Conservation (phyloP, 352 stramenopile genomes). For the Pythium chondricola region DNA sequence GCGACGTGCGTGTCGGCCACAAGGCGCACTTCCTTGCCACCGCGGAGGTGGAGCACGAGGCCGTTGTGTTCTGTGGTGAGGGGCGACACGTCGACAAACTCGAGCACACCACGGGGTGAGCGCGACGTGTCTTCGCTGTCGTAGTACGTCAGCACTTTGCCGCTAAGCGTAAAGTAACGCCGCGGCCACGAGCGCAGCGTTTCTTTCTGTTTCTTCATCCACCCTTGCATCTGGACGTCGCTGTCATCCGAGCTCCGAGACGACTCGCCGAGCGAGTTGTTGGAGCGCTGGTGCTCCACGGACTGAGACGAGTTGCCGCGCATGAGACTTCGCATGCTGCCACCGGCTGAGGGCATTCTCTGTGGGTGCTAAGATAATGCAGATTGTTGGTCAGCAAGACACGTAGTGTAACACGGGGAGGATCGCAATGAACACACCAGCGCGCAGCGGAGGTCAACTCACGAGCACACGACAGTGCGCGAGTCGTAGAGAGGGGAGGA, state of each 20-base stretch:
- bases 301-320: slow-evolving; percentile 45
- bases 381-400: too few species aligned
- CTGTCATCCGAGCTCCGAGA: slow-evolving; percentile 54
- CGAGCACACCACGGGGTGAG: slow-evolving; percentile 50
- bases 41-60: slow-evolving; percentile 54
- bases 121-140: slow-evolving; percentile 70
- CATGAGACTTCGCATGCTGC: slow-evolving; percentile 58
- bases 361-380: neutral
- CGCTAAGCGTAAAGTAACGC: slow-evolving; percentile 69
- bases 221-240: slow-evolving; percentile 75
- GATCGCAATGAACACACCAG: too few species aligned
- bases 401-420: too few species aligned
- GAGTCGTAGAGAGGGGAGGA: too few species aligned
- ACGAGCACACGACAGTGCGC: too few species aligned
- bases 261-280: slow-evolving; percentile 27
- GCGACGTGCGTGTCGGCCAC: slow-evolving; percentile 76
- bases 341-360: slow-evolving; percentile 44
- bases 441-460: too few species aligned
- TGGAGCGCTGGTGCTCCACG: slow-evolving; percentile 9
- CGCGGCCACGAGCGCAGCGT: slow-evolving; percentile 61
- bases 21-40: slow-evolving; percentile 65
- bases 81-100: slow-evolving; percentile 62
- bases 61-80: slow-evolving; percentile 75
- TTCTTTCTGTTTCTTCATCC: slow-evolving; percentile 83
- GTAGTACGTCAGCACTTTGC: slow-evolving; percentile 71